These are phyloP conservation scores for Camellia granthamiana DNA, from an alignment of 148 eudicot genomes.

Conservation along the genomic window DNA sequence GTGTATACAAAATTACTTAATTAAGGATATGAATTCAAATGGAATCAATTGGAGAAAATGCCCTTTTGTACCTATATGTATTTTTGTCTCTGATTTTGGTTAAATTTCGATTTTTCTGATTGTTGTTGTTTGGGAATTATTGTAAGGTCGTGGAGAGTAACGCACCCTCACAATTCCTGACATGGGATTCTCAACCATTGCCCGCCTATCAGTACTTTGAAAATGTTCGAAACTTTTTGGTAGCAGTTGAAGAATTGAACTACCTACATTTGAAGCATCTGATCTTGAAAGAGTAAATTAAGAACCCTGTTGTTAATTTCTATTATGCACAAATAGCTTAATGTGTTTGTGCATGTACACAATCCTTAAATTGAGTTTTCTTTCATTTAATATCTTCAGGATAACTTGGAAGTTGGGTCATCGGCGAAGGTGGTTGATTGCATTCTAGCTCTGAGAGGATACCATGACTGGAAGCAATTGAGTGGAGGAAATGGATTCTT, in stretches of 20 bases:
- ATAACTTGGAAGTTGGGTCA: conserved; percentile 66
- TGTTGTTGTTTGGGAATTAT: neutral
- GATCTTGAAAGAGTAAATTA: conserved; percentile 67
- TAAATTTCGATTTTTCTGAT: neutral
- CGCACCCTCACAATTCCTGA: conserved; percentile 32
- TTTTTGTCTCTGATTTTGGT: neutral
- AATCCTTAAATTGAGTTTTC: neutral
- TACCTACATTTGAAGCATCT: conserved; percentile 87
- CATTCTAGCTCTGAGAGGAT: conserved; percentile 71
- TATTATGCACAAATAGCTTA: neutral
- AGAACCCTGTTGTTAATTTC: neutral
- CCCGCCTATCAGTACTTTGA: conserved; percentile 98
- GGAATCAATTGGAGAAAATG: neutral
- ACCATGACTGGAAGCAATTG: conserved; percentile 76
- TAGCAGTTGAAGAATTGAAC: conserved; percentile 60
- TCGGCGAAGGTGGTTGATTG: conserved; percentile 77
- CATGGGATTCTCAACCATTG: conserved; percentile 85
- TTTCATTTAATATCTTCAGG: conserved; percentile 32
- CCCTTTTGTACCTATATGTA: neutral
- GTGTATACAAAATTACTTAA: too few relatives aligned
- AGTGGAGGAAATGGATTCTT: conserved; percentile 63
- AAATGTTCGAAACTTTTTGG: conserved; percentile 81
- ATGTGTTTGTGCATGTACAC: neutral
- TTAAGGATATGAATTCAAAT: too few relatives aligned
- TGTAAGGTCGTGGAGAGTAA: conserved; percentile 63